phyloP scores from a whole-genome alignment of 257 asterid species.

The Penstemon eatonii region DNA sequence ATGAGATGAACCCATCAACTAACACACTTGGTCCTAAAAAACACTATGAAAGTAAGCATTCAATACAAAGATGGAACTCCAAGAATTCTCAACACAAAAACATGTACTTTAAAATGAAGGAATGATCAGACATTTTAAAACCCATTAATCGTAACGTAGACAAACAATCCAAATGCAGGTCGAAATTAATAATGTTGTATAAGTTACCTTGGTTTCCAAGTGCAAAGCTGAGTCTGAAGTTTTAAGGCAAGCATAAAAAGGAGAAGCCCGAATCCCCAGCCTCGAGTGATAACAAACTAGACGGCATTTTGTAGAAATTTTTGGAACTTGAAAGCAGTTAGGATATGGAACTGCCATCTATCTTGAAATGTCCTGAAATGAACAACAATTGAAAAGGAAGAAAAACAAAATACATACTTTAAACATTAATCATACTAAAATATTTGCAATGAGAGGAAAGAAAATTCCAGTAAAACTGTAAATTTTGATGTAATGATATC shows the following conservation, averaged over 20 bases:
- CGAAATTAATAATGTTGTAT: background rate
- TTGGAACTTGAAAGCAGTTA: slow-evolving; percentile 40
- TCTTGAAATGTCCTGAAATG: slow-evolving; percentile 21
- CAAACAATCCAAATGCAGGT: background rate
- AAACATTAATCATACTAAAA: too few relatives aligned
- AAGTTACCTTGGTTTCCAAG: slow-evolving; percentile 49
- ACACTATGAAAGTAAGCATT: background rate
- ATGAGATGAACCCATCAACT: background rate
- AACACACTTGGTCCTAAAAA: background rate
- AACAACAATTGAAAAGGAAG: background rate
- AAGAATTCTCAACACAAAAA: background rate
- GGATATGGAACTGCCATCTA: slow-evolving; percentile 52
- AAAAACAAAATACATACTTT: background rate
- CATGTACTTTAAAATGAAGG: background rate
- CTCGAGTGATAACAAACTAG: slow-evolving; percentile 21
- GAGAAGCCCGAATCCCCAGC: slow-evolving; percentile 26
- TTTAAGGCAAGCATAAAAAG: slow-evolving; percentile 38
- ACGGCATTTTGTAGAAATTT: slow-evolving; percentile 29
- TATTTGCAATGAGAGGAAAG: too few relatives aligned
- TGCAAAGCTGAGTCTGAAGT: slow-evolving; percentile 32
- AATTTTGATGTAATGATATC: too few relatives aligned
- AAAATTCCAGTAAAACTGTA: too few relatives aligned
- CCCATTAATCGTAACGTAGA: too few relatives aligned
- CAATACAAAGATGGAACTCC: background rate
- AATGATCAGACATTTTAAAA: too few relatives aligned